Evolutionary conservation across 208 protist genomes (phyloP), one percentile per base, ranked within the genome.

Genomic region (Acanthamoeba triangularis): DNA sequence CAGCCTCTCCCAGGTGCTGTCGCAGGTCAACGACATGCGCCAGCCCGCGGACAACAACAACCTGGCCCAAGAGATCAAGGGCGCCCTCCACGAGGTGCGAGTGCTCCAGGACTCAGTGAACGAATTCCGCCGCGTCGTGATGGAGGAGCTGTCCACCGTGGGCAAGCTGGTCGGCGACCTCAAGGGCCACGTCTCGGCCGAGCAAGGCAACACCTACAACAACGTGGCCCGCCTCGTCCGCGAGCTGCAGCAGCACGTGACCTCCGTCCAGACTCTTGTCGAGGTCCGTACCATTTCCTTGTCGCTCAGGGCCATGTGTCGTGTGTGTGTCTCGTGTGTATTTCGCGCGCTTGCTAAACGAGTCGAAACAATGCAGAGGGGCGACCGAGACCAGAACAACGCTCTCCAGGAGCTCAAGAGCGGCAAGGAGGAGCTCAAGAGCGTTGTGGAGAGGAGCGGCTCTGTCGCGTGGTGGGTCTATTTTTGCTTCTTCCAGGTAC

Each of bases 401-500:
- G 59, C 63, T 16, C 63, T 92, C 16, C 20, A 30, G 37, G 85
- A 92, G 59, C 85, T 92, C 25, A 65, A 35, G 54, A 74, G 54
- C 37, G 37, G 63, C 85, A 92, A 92, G 59, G 85, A 92, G 59
- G 85, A 92, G 63, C 59, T 92, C 59, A 74, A 76, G 59, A 47
- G 8, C 23, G 63, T 74, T 33, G 85, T 92, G 63, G 85, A 92
- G 85, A 63, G 35, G 37, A 92, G 63, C 85, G 63, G 59, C 44
- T 92, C 85, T 35, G 28, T 92, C 37, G 47, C 59, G 16, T 92
- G 85, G 85, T 92, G 85, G 85, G 18, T 92, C 85, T 92, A 92
- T 74, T 92, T 92, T 92, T 23, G 28, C 8, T 92, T 92, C 85
- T 92, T 92, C 85, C 85, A 92, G 63, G 85, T 72, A 59, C 52